A percentile compares a stretch with the other conserved stretches of the same genome.
Evolutionary conservation across 306 rosid genomes (phyloP).

Genomic region (Casuarina cunninghamiana): DNA sequence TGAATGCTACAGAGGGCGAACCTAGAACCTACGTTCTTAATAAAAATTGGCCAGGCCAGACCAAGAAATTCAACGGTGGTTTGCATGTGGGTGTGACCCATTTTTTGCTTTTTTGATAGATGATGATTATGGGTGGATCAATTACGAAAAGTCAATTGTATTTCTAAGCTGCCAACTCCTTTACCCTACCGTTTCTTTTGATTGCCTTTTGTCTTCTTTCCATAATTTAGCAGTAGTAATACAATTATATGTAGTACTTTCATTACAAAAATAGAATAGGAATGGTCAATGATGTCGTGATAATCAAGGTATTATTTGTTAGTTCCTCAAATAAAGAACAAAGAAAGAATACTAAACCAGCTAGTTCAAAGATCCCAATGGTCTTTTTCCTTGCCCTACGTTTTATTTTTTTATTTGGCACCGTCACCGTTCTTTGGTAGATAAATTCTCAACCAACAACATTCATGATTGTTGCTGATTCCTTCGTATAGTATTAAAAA

Average conservation of each 20-base stretch:
- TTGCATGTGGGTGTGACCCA: slow-evolving; percentile 57
- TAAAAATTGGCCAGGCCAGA: slow-evolving; percentile 26
- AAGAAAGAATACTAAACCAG: no score
- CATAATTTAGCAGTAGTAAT: background rate
- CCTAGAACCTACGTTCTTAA: slow-evolving; percentile 27
- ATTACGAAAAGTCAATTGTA: slow-evolving; percentile 24
- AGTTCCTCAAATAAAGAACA: background rate
- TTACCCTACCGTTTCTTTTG: background rate
- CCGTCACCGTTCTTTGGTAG: no score
- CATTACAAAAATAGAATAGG: no score
- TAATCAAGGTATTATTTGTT: background rate
- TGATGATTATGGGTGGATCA: slow-evolving; percentile 34
- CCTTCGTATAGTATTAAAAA: background rate
- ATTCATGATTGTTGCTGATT: background rate
- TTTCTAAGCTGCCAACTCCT: background rate
- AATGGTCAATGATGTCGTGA: background rate
- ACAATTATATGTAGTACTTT: background rate
- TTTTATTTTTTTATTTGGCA: no score
- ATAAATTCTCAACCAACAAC: background rate
- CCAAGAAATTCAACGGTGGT: slow-evolving; percentile 34
- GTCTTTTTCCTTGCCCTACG: no score
- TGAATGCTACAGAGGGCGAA: slow-evolving; percentile 3
- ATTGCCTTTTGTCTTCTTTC: background rate
- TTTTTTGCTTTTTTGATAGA: slow-evolving; percentile 35
- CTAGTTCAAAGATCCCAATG: no score